Conservation (phyloP, 176 grass and related monocot genomes). For the maize (Zea mays) region Zm-B73-REFERENCE-NAM-5.0 NC_050096.1:14885001-14885500, state of each 20-base stretch:
- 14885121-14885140: slow-evolving; percentile 55
- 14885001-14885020: slow-evolving; percentile 60
- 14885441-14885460: slow-evolving; percentile 57
- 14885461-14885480: slow-evolving; percentile 49
- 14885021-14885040: slow-evolving; percentile 64
- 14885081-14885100: slow-evolving; percentile 42
- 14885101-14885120: slow-evolving; percentile 56
- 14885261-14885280: slow-evolving; percentile 48
- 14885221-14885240: slow-evolving; percentile 50
- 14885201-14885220: slow-evolving; percentile 47
- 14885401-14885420: slow-evolving; percentile 50
- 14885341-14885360: slow-evolving; percentile 70
- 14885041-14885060: slow-evolving; percentile 57
- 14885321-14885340: slow-evolving; percentile 50
- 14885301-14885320: slow-evolving; percentile 40
- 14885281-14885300: slow-evolving; percentile 40
- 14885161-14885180: slow-evolving; percentile 42
- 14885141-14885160: slow-evolving; percentile 40
- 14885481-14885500: slow-evolving; percentile 49
- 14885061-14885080: slow-evolving; percentile 39
- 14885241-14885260: slow-evolving; percentile 44
- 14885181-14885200: slow-evolving; percentile 40
- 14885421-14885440: slow-evolving; percentile 51
- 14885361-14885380: slow-evolving; percentile 50
- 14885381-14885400: slow-evolving; percentile 52